Evolutionary conservation across 257 asterid genomes (phyloP).

Genomic region (Plantago ovata): DNA sequence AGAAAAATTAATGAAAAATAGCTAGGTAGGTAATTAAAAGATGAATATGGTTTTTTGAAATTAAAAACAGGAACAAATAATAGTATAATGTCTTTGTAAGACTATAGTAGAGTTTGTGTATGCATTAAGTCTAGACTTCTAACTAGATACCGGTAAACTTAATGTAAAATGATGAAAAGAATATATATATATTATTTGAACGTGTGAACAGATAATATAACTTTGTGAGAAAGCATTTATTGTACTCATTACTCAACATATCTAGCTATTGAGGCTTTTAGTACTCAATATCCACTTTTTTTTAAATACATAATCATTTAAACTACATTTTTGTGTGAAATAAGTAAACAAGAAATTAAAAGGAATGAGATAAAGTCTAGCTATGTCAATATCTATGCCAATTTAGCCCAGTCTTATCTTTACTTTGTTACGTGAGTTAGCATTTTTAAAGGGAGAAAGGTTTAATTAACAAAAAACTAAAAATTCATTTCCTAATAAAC

Average conservation of each 20-base stretch:
- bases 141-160: too few relatives aligned
- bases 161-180: too few relatives aligned
- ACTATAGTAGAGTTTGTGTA: too few relatives aligned
- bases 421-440: constrained; percentile 1
- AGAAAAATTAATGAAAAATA: too few relatives aligned
- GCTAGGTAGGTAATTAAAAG: too few relatives aligned
- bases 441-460: neutral
- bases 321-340: neutral
- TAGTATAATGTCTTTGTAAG: too few relatives aligned
- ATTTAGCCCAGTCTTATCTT: constrained; percentile 26
- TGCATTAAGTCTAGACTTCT: too few relatives aligned
- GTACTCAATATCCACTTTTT: neutral
- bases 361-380: too few relatives aligned
- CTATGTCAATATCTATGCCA: constrained; percentile 20
- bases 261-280: neutral
- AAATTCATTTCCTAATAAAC: neutral
- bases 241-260: neutral
- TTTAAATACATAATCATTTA: neutral
- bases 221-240: neutral
- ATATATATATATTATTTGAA: too few relatives aligned
- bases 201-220: neutral
- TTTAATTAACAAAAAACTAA: neutral
- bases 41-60: too few relatives aligned
- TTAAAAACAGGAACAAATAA: too few relatives aligned
- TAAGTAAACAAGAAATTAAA: too few relatives aligned